These are phyloP conservation scores for Penicillium alfredii DNA, from an alignment of 495 filamentous ascomycete species.

Conservation along the genomic window DNA sequence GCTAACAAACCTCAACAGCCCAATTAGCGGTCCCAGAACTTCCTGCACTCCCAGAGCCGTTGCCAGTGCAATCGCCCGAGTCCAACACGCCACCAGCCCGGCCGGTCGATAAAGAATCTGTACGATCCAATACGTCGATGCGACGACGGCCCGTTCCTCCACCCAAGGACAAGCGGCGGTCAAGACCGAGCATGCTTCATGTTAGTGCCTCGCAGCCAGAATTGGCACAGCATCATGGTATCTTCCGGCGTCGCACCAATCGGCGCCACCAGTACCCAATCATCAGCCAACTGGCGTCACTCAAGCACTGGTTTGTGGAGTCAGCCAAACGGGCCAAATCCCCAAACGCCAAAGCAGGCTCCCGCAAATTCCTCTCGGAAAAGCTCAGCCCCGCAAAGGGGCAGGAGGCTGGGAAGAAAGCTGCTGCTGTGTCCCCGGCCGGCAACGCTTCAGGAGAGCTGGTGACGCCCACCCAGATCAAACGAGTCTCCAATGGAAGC, in stretches of 20 bases:
- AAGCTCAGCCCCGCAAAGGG: conserved; percentile 40
- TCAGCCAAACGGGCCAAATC: conserved; percentile 69
- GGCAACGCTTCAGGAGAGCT: conserved; percentile 16
- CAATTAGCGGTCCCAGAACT: conserved; percentile 57
- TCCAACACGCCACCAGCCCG: conserved; percentile 44
- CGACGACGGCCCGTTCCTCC: conserved; percentile 70
- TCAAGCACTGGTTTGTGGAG: conserved; percentile 85
- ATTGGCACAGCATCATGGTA: conserved; percentile 49
- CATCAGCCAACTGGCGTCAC: conserved; percentile 69
- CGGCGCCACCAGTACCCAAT: conserved; percentile 65
- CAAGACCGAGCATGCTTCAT: conserved; percentile 72
- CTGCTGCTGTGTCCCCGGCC: conserved; percentile 15
- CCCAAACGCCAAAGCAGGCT: conserved; percentile 41
- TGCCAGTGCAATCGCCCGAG: conserved; percentile 32
- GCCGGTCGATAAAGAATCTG: conserved; percentile 72
- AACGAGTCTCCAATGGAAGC: conserved; percentile 40
- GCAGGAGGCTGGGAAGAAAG: conserved; percentile 33
- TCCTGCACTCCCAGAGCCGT: conserved; percentile 62
- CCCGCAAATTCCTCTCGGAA: conserved; percentile 38
- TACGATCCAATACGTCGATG: conserved; percentile 64
- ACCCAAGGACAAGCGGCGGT: conserved; percentile 73
- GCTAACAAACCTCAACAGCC: no score
- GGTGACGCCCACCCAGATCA: conserved; percentile 38
- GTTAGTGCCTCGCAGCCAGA: conserved; percentile 69
- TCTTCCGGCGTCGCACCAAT: conserved; percentile 46